Conservation (phyloP, 331 rosid genomes). For the Saraca asoca region DNA sequence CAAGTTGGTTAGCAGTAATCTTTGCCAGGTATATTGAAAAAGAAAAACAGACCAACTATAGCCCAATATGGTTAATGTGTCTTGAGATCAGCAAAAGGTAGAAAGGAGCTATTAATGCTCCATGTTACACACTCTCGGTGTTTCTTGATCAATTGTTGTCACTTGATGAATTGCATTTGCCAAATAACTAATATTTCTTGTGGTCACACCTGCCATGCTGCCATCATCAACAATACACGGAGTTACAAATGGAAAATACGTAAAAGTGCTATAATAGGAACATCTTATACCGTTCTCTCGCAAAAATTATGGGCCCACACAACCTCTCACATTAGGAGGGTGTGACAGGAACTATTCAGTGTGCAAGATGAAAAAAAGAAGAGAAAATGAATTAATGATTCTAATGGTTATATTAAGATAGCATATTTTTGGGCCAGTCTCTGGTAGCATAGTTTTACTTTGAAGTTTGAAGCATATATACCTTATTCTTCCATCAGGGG, state of each 20-base stretch:
- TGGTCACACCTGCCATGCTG: slow-evolving; percentile 69
- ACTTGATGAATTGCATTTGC: slow-evolving; percentile 46
- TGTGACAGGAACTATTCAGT: too few species aligned
- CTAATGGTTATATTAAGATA: too few species aligned
- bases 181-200: slow-evolving; percentile 50
- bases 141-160: slow-evolving; percentile 24
- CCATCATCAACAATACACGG: slow-evolving; percentile 15
- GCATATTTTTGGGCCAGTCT: too few species aligned
- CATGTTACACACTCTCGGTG: slow-evolving; percentile 11
- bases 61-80: slow-evolving; percentile 14
- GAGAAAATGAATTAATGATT: too few species aligned
- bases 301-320: too few species aligned
- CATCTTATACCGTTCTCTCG: too few species aligned
- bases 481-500: too few species aligned
- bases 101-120: slow-evolving; percentile 16
- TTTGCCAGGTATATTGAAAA: not conserved
- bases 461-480: too few species aligned
- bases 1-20: not conserved
- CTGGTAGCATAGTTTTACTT: too few species aligned
- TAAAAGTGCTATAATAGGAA: too few species aligned
- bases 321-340: too few species aligned
- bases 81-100: not conserved
- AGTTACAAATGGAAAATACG: slow-evolving; percentile 9
- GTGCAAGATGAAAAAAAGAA: too few species aligned
- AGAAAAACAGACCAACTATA: not conserved